phyloP scores from a whole-genome alignment of 2,329 filamentous ascomycete species.

The Epichloe typhina region DNA sequence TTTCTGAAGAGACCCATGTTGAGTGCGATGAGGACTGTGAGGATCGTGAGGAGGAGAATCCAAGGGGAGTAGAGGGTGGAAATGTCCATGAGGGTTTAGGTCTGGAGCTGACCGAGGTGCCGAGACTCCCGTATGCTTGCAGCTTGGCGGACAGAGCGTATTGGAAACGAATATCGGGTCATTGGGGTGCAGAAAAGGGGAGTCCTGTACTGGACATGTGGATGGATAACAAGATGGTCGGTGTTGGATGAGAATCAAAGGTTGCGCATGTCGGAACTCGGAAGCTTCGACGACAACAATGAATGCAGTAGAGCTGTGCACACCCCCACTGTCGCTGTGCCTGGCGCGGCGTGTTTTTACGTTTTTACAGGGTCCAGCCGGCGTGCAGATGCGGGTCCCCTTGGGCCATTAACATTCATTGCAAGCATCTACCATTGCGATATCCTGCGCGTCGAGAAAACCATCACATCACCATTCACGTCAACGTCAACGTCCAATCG shows the following conservation, averaged over 20 bases:
- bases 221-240: no score
- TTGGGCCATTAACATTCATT: no score
- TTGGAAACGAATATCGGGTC: neutral
- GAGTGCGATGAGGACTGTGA: conserved; percentile 21
- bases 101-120: neutral
- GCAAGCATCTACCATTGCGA: no score
- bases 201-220: no score
- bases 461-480: no score
- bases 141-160: neutral
- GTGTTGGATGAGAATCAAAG: no score
- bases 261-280: no score
- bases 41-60: conserved; percentile 16
- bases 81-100: conserved; percentile 4
- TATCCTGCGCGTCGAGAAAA: no score
- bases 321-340: neutral
- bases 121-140: neutral
- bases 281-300: no score
- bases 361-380: neutral
- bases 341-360: neutral
- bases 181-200: neutral
- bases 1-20: conserved; percentile 55
- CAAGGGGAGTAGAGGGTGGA: conserved; percentile 7
- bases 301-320: neutral
- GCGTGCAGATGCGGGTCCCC: no score
- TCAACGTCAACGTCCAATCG: no score